Evolutionary conservation across 2,329 filamentous ascomycete species (phyloP), one percentile per base, ranked within the genome.

Genomic region (Fusarium sp.): DNA sequence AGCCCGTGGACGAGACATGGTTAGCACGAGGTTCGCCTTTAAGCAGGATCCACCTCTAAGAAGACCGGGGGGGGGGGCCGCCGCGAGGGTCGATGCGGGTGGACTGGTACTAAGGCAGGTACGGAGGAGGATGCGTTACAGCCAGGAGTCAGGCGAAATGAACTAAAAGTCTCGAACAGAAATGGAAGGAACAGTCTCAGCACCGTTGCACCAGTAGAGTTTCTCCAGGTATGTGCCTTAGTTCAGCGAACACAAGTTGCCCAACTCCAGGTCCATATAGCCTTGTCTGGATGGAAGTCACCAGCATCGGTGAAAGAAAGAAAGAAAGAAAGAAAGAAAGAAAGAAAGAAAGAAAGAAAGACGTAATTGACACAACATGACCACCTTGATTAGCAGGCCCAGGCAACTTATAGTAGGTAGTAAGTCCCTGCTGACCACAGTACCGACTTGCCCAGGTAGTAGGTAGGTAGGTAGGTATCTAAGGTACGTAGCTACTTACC

Each of bases 91-190:
- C 38, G 65, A 64, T 63, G 58, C 63, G 57, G 60, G 73, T 66
- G 67, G 62, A 56, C 42, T 53, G 68, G 66, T 71, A 61, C 75
- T 77, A 77, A 77, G 75, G 75, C 73, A 77, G 75, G 75, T 74
- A 76, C 70, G 38, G 66, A 74, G 50, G 71, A 64, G 63, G 63
- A 35, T 60, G 48, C 45, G 62, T 42, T 47, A 72, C 51, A 60
- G 66, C 65, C 61, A 64, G 66, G 63, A 66, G 55, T 54, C 73
- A 77, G 56, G 67, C 75, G 75, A 77, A 65, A 77, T 77, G 76
- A 67, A 66, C 66, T 38, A 62, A 35, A 53, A 69, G 59, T 73
- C 36, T 72, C 57, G 68, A 73, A 75, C 71, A 74, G 59, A 72
- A 74, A 65, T 72, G 72, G 71, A 74, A 74, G 55, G 62, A 51